Base-by-base conservation (phyloP, 1,284 basidiomycete genomes). In the Earliella scabrosa region DNA sequence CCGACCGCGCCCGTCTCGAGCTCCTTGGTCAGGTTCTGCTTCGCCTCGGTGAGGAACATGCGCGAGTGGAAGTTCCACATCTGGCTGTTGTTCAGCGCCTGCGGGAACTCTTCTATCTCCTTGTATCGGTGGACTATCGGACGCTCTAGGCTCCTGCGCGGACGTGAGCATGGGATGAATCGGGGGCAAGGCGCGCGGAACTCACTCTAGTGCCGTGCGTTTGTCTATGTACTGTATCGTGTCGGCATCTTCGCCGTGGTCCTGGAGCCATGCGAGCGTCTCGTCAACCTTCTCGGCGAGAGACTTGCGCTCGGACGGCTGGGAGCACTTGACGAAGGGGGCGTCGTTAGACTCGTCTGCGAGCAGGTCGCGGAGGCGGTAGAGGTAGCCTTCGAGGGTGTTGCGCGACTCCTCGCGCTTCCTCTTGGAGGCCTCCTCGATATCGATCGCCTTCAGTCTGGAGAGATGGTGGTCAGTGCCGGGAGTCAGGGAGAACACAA, bases 341-440 rank as follows among this genome's bases (percentile, higher is more conserved):
- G 86, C 83, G 3, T 86, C 80, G 1, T 75, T 69, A 61, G 82
- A 80, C 8, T 85, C 82, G 35, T 87, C 84, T 24, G 87, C 82
- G 9, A 98, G 76, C 23, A 95, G 78, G 69, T 96, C 95, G 21
- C 93, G 87, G 31, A 98, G 77, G 54, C 88, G 86, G 77, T 99
- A 99, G 18, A 98, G 75, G 72, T 96, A 97, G 24, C 90, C 85
- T 74, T 99, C 97, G 53, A 99, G 86, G 26, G 84, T 81, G 75
- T 99, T 99, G 52, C 89, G 84, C 1, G 94, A 93, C 73, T 98
- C 97, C 68, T 97, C 97, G 47, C 87, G 86, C 50, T 86, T 83
- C 26, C 79, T 81, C 69, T 94, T 95, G 18, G 87, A 83, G 1
- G 79, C 76, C 72, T 98, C 95, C 51, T 90, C 88, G 10, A 78